Evolutionary conservation across 306 rosid genomes (phyloP), one percentile per base, ranked within the genome.

Genomic region (Medicago lupulina): DNA sequence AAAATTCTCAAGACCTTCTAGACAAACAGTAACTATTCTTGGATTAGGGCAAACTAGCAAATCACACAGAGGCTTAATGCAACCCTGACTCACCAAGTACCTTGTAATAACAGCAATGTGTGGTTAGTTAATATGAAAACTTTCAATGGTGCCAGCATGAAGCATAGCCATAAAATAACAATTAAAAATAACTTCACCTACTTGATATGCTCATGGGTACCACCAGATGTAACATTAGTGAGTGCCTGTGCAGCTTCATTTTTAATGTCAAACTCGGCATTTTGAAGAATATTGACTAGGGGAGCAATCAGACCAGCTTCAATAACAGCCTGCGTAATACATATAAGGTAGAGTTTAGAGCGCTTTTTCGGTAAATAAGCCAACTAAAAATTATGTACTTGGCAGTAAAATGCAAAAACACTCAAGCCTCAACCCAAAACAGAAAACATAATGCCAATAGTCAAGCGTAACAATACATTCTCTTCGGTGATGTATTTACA

Each of bases 161-260:
- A 55, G 58, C 65, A 50, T 21, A 13, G 65, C n/a, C 23, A 73
- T 43, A n/a, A 44, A 16, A 50, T 13, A 60, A 63, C 34, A 66
- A 41, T 1, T 9, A 54, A 21, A 41, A 71, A 19, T 2, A 13
- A 43, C 3, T 43, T 44, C 69, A 75, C 90, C 15, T 84, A 93
- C 98, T 90, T 93, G 43, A 90, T 89, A 75, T 93, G 98, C 15
- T 90, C 98, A 14, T 83, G 82, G 71, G 91, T 90, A 50, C 98
- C 98, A 31, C 98, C 98, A 73, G 98, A 93, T 15, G 98, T 93
- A 77, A 95, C 98, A 86, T 93, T 93, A 17, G 98, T 90, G 74
- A 93, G 86, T 76, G 98, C 96, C 98, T 96, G 90, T 1, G 96
- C 98, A 36, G 92, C 96, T 86, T 93, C 98, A 63, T 93, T 90